Evolutionary conservation across 768 basidiomycete species (phyloP).

Genomic region (Hygrophorus pudorinus): DNA sequence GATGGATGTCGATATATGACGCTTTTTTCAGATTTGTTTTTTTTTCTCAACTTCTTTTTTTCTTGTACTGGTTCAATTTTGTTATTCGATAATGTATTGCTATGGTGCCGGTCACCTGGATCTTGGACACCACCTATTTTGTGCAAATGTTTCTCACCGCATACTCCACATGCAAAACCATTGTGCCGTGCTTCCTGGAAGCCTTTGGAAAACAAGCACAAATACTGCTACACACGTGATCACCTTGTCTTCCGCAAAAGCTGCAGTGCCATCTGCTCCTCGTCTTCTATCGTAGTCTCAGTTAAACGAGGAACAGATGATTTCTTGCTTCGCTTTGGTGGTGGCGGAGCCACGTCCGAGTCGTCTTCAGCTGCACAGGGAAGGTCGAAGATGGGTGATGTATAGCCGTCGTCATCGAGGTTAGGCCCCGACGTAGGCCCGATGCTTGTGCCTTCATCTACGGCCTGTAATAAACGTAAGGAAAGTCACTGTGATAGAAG

Average conservation of each 20-base stretch:
- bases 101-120: too few relatives aligned
- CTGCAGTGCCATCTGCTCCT: conserved; percentile 49
- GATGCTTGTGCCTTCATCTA: not conserved
- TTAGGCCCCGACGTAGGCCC: conserved; percentile 7
- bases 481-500: not conserved
- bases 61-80: too few relatives aligned
- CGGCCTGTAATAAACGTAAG: not conserved
- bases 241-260: conserved; percentile 30
- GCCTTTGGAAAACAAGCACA: not conserved
- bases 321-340: conserved; percentile 20
- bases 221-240: not conserved
- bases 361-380: conserved; percentile 24
- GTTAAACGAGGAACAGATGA: conserved; percentile 4
- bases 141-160: too few relatives aligned
- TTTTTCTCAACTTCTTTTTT: too few relatives aligned
- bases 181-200: too few relatives aligned
- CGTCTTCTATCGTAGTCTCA: conserved; percentile 21
- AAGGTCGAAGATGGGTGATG: conserved; percentile 57
- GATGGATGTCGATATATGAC: not conserved
- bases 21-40: too few relatives aligned
- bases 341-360: conserved; percentile 20
- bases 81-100: too few relatives aligned
- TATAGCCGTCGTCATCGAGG: conserved; percentile 52
- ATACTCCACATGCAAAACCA: too few relatives aligned
- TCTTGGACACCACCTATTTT: too few relatives aligned